These are phyloP conservation scores for Zostera marina DNA, from an alignment of 116 monocot species.

Conservation along the genomic window DNA sequence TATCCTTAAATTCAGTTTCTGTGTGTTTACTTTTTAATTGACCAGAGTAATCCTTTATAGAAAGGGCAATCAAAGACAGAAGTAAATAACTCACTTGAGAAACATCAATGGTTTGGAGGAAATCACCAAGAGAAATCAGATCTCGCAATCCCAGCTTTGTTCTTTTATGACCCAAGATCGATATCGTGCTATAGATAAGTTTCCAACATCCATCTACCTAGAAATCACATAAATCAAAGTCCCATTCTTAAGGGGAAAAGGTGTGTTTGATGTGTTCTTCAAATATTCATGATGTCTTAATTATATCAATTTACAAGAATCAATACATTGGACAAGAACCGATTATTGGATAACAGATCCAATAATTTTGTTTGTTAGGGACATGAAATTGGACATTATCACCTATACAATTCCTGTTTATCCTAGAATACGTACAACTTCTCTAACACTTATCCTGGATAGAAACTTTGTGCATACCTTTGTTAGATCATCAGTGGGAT, in stretches of 20 bases:
- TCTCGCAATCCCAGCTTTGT: conserved; percentile 83
- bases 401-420: neutral
- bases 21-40: neutral
- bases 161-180: conserved; percentile 64
- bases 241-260: neutral
- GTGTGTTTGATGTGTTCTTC: neutral
- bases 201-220: conserved; percentile 82
- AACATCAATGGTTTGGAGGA: conserved; percentile 69
- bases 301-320: no score
- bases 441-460: neutral
- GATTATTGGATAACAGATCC: no score
- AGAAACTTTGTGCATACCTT: conserved; percentile 20
- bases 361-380: no score
- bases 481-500: conserved; percentile 47
- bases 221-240: neutral
- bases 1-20: no score
- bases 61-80: neutral
- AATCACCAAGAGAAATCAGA: conserved; percentile 64
- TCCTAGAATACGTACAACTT: neutral
- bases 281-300: neutral
- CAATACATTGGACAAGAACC: no score
- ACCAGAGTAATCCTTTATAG: neutral
- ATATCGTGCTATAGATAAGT: conserved; percentile 75
- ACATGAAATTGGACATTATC: neutral
- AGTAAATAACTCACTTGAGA: conserved; percentile 24